Conservation (phyloP, 768 basidiomycete species). For the Aureoboletus auriporus region DNA sequence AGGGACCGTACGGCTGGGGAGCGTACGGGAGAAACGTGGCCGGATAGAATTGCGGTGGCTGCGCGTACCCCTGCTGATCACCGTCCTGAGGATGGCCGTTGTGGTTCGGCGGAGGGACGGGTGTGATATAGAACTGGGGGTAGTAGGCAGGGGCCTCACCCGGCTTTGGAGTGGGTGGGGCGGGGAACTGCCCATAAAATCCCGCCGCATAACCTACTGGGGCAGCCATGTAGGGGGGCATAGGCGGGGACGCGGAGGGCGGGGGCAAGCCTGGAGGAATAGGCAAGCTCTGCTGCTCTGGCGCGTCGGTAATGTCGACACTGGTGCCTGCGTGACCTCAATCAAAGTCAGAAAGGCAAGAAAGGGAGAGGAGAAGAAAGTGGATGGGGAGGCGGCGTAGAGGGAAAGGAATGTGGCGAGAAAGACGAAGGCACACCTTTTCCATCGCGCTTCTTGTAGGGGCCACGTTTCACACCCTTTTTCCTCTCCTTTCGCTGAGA, state of each 20-base stretch:
- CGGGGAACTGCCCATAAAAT: constrained; percentile 54
- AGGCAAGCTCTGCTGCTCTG: constrained; percentile 40
- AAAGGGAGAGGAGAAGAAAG: background rate
- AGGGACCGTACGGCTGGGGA: constrained; percentile 46
- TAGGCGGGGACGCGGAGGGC: constrained; percentile 43
- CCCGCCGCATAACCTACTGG: constrained; percentile 50
- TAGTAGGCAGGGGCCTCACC: constrained; percentile 49
- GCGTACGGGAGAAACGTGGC: constrained; percentile 45
- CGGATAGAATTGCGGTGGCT: constrained; percentile 43
- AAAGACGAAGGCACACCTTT: constrained; percentile 57
- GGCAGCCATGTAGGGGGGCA: constrained; percentile 47
- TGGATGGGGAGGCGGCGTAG: too few relatives aligned
- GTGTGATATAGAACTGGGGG: constrained; percentile 46
- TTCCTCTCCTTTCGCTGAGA: constrained; percentile 91
- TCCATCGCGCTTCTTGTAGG: constrained; percentile 95
- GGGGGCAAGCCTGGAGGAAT: constrained; percentile 41
- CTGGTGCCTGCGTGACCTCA: constrained; percentile 57
- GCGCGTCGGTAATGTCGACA: constrained; percentile 43
- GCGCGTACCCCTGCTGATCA: constrained; percentile 37
- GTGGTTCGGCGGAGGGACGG: constrained; percentile 39
- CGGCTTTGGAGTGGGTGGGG: constrained; percentile 45
- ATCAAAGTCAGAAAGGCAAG: constrained; percentile 41
- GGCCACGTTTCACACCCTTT: constrained; percentile 81
- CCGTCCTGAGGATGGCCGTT: constrained; percentile 40
- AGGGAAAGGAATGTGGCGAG: constrained; percentile 13